Base-by-base conservation (phyloP, 208 protist genomes). In the Leishmania tarentolae region DNA sequence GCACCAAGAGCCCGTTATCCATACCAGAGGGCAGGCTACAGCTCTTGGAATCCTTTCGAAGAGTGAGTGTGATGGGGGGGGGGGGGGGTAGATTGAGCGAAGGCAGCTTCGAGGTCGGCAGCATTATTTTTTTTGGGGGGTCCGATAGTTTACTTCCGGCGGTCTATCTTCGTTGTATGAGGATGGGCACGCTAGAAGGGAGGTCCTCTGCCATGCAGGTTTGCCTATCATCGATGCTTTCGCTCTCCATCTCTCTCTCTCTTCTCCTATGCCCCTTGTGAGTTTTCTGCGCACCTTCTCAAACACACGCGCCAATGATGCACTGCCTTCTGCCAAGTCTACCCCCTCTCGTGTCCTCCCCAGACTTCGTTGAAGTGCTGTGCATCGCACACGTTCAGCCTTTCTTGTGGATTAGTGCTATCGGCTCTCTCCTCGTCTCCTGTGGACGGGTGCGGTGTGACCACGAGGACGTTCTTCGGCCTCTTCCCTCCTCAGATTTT, bases 181-280 rank as follows among this genome's bases (percentile, higher is more conserved):
- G 24, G 24, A 61, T 31, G 56, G 4, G 56, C 28, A 61, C 13
- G 56, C 28, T 13, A 15, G 56, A 61, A 31, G 56, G 28, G n/a
- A 24, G 24, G 9, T 13, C 56, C 11, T 61, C 56, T 61, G 56
- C 50, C 15, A n/a, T 13, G 56, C 56, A 28, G 9, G 5, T 24
- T 19, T 81, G 0, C 28, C 35, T 65, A n/a, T 52, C 9, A 8
- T 71, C 28, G 8, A 78, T 40, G 31, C 57, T 75, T 57, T 44
- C 35, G 65, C 66, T 75, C 69, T 81, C 37, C 53, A 46, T 72
- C n/a, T 31, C 68, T 52, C n/a, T n/a, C 42, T 24, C 56, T 31
- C 24, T 61, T 9, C 59, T 19, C n/a, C n/a, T 37, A 7, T 31
- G 59, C n/a, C 31, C 11, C 56, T 17, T 31, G 50, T 53, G 50